Base-by-base conservation (phyloP, 1,284 basidiomycete species). In the Leucoagaricus sp. region DNA sequence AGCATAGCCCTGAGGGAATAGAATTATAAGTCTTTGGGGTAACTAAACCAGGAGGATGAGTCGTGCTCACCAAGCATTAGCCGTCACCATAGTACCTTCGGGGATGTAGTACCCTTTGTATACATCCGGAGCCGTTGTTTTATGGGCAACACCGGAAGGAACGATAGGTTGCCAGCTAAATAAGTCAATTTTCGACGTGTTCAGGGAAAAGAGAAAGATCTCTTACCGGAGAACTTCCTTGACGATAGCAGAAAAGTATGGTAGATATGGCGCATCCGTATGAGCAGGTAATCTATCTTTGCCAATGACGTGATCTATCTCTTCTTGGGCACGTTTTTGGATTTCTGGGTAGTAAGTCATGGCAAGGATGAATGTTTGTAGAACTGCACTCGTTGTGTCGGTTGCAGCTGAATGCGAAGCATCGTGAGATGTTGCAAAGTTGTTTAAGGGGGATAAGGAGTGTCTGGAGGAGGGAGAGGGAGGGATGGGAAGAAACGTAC, bases 161-260 rank as follows among this genome's bases (percentile, higher is more conserved):
- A 41, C 45, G 21, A 48, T 40, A 21, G 34, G 7, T 31, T 55
- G 40, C 53, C 53, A 55, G 29, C 53, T 55, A 9, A n/a, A 21
- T n/a, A n/a, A 8, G 21, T 5, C 15, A 23, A n/a, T n/a, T n/a
- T n/a, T n/a, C n/a, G n/a, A n/a, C n/a, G n/a, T n/a, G n/a, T n/a
- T n/a, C n/a, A n/a, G n/a, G n/a, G n/a, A n/a, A n/a, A 19, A 3
- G 17, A 7, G 25, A 46, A 5, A 17, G 2, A 38, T 23, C 4
- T 48, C 58, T 25, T 53, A 64, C 58, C 67, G 54, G 4, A 68
- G 38, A 5, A 72, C 65, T 63, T 83, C 80, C 54, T 72, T 75
- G 25, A 76, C 69, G 6, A 82, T 57, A 4, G 77, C 78, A 23
- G 73, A 66, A 26, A 81, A 56, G 61, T 81, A 83, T 8, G 79